Conservation (phyloP, 768 basidiomycete species). For the Brasilioporus rufonigricans region DNA sequence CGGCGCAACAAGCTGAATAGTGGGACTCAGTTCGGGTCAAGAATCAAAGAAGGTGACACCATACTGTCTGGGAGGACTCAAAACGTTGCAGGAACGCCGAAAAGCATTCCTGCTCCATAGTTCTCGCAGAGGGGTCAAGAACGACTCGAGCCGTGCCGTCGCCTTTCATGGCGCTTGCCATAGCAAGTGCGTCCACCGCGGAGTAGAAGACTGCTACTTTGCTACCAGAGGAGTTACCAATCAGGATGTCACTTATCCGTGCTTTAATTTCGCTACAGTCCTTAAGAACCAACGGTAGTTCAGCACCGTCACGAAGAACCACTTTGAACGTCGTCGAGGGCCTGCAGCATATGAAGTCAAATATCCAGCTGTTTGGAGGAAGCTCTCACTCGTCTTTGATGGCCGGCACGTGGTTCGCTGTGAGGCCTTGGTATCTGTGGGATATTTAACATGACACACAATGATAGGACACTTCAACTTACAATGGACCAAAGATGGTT, state of each 20-base stretch:
- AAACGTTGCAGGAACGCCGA: conserved; percentile 49
- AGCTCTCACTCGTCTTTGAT: conserved; percentile 20
- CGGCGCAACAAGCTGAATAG: conserved; percentile 54
- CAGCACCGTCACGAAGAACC: conserved; percentile 48
- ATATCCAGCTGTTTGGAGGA: background rate
- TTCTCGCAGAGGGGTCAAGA: conserved; percentile 39
- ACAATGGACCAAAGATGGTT: conserved; percentile 73
- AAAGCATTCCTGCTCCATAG: conserved; percentile 46
- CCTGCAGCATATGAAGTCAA: conserved; percentile 15
- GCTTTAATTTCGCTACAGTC: conserved; percentile 36
- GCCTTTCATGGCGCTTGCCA: conserved; percentile 53
- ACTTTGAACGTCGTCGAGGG: conserved; percentile 41
- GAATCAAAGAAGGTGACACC: conserved; percentile 10
- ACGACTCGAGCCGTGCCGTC: conserved; percentile 49
- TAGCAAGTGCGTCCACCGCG: conserved; percentile 41
- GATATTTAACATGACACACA: conserved; percentile 2
- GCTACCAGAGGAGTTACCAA: conserved; percentile 36
- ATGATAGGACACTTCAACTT: conserved; percentile 24
- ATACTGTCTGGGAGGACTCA: conserved; percentile 51
- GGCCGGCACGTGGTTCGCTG: background rate
- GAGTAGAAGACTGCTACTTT: conserved; percentile 64
- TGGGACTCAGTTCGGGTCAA: background rate
- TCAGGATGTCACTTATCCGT: conserved; percentile 37
- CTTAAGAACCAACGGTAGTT: conserved; percentile 48
- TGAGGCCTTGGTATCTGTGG: conserved; percentile 26